A percentile compares a stretch with the other conserved stretches of the same genome.
Evolutionary conservation across 306 rosid genomes (phyloP).

Genomic region (Nissolia schottii): DNA sequence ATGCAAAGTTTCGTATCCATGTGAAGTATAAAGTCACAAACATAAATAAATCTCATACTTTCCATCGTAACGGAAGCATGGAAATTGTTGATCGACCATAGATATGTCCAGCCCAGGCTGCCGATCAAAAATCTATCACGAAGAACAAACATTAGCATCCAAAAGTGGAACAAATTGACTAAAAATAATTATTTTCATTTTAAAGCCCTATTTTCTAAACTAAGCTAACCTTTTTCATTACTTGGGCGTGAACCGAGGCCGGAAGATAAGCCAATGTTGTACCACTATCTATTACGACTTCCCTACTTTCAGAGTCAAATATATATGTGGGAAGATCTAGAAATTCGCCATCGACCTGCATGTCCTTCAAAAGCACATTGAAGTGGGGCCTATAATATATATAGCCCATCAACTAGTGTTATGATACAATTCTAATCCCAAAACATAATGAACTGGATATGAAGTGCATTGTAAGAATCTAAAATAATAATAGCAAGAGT

Average conservation of each 20-base stretch:
- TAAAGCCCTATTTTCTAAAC: neutral
- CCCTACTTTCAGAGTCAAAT: constrained; percentile 48
- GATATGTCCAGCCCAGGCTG: constrained; percentile 48
- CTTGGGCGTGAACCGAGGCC: constrained; percentile 30
- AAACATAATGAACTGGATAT: constrained; percentile 21
- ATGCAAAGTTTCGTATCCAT: neutral
- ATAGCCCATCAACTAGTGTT: constrained; percentile 26
- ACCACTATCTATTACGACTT: constrained; percentile 88
- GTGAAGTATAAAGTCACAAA: constrained; percentile 7
- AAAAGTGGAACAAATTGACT: constrained; percentile 14
- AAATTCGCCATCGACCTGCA: constrained; percentile 61
- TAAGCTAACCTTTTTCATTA: constrained; percentile 49
- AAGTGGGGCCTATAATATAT: constrained; percentile 77
- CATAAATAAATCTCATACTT: constrained; percentile 44
- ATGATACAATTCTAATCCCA: constrained; percentile 29
- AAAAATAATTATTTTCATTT: too few species aligned
- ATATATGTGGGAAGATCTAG: constrained; percentile 55
- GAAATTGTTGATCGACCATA: constrained; percentile 46
- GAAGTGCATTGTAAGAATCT: constrained; percentile 24
- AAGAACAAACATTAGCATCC: constrained; percentile 23
- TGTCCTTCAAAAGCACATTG: constrained; percentile 68
- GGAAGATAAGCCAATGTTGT: constrained; percentile 92
- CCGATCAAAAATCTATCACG: constrained; percentile 44
- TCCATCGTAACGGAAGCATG: constrained; percentile 46
- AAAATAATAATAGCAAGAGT: neutral